Percentiles rank a stretch among this genome's conserved stretches.
These are phyloP conservation scores for Antrodiella citrinella DNA, from an alignment of 768 basidiomycete species.

Conservation along the genomic window DNA sequence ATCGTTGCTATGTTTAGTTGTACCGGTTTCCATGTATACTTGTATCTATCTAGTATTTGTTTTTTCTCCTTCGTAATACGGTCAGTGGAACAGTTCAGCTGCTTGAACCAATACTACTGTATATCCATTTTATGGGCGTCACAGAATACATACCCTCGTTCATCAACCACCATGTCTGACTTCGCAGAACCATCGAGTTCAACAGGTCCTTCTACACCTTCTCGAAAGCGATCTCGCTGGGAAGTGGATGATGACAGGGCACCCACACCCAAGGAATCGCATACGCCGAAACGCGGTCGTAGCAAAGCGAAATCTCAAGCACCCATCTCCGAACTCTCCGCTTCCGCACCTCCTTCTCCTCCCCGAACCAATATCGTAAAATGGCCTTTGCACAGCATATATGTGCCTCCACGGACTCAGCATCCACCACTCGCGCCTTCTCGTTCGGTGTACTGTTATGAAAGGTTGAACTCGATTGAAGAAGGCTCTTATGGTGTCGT, in stretches of 20 bases:
- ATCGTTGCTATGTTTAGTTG: neutral
- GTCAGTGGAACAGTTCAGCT: no score
- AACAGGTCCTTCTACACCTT: conserved; percentile 42
- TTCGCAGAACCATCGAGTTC: conserved; percentile 2
- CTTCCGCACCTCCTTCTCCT: conserved; percentile 5
- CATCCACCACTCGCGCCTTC: conserved; percentile 82
- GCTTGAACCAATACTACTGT: no score
- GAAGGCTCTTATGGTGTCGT: conserved; percentile 98
- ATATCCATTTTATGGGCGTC: neutral
- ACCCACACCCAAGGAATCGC: conserved; percentile 20
- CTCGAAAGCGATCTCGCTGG: conserved; percentile 77
- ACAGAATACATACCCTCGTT: neutral
- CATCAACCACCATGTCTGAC: conserved; percentile 5
- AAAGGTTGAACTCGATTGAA: conserved; percentile 94
- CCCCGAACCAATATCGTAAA: conserved; percentile 3
- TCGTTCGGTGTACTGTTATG: conserved; percentile 90
- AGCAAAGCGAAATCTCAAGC: conserved; percentile 32
- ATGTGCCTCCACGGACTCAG: conserved; percentile 64
- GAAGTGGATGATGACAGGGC: conserved; percentile 38
- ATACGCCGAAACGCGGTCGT: conserved; percentile 48
- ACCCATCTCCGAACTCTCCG: conserved; percentile 15
- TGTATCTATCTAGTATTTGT: neutral
- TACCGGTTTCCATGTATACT: neutral
- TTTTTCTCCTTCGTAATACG: neutral
- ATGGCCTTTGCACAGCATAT: conserved; percentile 44